A percentile compares a stretch with the other conserved stretches of the same genome.
These are phyloP conservation scores for Backusella luteola DNA, from an alignment of 192 early-diverging fungal species.

Conservation along the genomic window DNA sequence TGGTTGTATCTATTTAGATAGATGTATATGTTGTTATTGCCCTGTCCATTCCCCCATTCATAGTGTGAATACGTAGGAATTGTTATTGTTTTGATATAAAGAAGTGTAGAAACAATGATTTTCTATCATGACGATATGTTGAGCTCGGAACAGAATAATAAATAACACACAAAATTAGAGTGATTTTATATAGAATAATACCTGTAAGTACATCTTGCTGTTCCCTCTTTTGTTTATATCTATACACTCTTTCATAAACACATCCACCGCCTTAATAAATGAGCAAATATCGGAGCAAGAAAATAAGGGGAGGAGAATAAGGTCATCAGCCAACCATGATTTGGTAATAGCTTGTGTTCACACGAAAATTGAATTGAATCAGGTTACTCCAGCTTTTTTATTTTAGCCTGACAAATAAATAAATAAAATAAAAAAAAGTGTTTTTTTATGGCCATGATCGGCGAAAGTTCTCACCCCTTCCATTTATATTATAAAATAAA, in stretches of 20 bases:
- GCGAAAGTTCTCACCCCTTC: slow-evolving; percentile 1
- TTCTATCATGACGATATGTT: neutral
- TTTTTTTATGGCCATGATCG: neutral
- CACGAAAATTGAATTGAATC: neutral
- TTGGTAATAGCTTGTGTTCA: neutral
- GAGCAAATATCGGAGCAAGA: neutral
- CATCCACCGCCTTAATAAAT: neutral
- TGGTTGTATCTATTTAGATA: no score
- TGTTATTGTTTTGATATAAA: neutral
- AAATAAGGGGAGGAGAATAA: neutral
- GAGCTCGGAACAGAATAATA: neutral
- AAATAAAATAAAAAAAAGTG: neutral
- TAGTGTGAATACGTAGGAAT: no score
- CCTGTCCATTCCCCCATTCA: no score
- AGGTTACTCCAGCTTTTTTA: neutral
- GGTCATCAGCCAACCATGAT: neutral
- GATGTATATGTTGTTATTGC: no score
- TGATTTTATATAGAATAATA: no score
- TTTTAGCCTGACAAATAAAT: slow-evolving; percentile 9
- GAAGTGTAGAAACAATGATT: neutral
- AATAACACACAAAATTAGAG: no score
- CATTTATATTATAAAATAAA: slow-evolving; percentile 1
- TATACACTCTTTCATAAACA: neutral
- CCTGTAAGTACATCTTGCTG: no score
- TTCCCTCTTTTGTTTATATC: neutral